Evolutionary conservation across 2,329 filamentous ascomycete genomes (phyloP), one percentile per base, ranked within the genome.

Genomic region (Ceratocystiopsis sp.): DNA sequence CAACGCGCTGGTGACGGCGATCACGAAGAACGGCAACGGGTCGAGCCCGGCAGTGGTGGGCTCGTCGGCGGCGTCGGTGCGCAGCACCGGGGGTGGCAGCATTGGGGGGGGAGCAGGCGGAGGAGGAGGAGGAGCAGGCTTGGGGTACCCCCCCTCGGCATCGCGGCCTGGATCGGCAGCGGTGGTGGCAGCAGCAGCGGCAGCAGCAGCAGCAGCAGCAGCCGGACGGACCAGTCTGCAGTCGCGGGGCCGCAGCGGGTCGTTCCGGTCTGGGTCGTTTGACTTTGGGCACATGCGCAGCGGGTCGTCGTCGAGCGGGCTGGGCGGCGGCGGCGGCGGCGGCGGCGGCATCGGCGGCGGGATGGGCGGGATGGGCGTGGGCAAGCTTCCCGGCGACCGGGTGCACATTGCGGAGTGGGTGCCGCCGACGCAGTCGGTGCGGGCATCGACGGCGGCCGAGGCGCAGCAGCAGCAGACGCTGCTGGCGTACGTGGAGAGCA

Each of bases 341-440:
- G 40, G 45, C 25, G 49, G 51, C 32, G n/a, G n/a, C n/a, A n/a
- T n/a, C n/a, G n/a, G n/a, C n/a, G n/a, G n/a, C n/a, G n/a, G n/a
- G n/a, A n/a, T n/a, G n/a, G n/a, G n/a, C n/a, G n/a, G n/a, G n/a
- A n/a, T n/a, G n/a, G n/a, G n/a, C n/a, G n/a, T n/a, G n/a, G n/a
- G n/a, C n/a, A 80, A 82, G 55, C 67, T 95, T 16, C 84, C 87
- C 0, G 89, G 86, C 15, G 91, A 98, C 59, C 79, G 79, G 45
- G 76, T 87, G 37, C 70, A 77, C 49, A 84, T 98, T 49, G 76
- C 80, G 9, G 86, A 94, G 40, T 98, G 91, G 91, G 68, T 73
- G 29, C 85, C 89, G 8, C 91, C 91, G 0, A 78, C 82, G 37
- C 87, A 93, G 60, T 93, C 83, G 55, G 83, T 95, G 76, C 81